phyloP scores from a whole-genome alignment of 2,329 filamentous ascomycete genomes.

The Hymenotorrendiella dingleyae region DNA sequence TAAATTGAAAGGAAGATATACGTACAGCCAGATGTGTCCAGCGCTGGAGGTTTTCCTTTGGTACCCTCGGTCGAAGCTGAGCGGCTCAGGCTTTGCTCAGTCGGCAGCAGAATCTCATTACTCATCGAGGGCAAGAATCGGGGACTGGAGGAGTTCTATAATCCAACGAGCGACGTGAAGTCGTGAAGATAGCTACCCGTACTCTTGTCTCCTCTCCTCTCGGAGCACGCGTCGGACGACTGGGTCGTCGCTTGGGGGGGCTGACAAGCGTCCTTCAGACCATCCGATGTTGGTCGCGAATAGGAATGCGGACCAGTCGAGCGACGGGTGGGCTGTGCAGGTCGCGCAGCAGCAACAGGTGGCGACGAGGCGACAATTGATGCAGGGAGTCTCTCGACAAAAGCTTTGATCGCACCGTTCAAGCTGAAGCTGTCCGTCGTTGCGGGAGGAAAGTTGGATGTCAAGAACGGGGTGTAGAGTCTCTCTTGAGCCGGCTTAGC shows the following conservation, averaged over 20 bases:
- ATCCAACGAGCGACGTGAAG: constrained; percentile 7
- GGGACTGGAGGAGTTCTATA: too few species aligned
- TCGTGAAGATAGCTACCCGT: too few species aligned
- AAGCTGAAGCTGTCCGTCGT: constrained; percentile 9
- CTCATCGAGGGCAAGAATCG: constrained; percentile 32
- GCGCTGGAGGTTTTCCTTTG: constrained; percentile 28
- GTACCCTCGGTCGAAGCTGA: constrained; percentile 26
- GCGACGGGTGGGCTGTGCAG: too few species aligned
- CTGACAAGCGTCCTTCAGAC: constrained; percentile 11
- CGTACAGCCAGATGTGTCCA: constrained; percentile 30
- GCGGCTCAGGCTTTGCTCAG: constrained; percentile 30
- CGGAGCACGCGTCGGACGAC: constrained; percentile 20
- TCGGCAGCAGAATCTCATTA: constrained; percentile 32
- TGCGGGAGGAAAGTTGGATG: constrained; percentile 9
- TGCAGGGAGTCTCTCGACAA: constrained; percentile 10
- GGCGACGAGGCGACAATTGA: constrained; percentile 19
- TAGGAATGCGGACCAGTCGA: constrained; percentile 9
- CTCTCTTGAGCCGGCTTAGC: constrained; percentile 5
- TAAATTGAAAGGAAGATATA: constrained; percentile 4
- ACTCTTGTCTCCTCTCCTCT: constrained; percentile 1
- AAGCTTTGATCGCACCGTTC: constrained; percentile 13
- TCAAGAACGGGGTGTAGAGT: constrained; percentile 10
- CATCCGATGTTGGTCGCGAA: constrained; percentile 12
- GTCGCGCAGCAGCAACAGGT: constrained; percentile 7
- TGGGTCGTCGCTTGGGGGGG: constrained; percentile 9